Conservation (phyloP, 1,284 basidiomycete genomes). For the Cutaneotrichosporon curvatum region DNA sequence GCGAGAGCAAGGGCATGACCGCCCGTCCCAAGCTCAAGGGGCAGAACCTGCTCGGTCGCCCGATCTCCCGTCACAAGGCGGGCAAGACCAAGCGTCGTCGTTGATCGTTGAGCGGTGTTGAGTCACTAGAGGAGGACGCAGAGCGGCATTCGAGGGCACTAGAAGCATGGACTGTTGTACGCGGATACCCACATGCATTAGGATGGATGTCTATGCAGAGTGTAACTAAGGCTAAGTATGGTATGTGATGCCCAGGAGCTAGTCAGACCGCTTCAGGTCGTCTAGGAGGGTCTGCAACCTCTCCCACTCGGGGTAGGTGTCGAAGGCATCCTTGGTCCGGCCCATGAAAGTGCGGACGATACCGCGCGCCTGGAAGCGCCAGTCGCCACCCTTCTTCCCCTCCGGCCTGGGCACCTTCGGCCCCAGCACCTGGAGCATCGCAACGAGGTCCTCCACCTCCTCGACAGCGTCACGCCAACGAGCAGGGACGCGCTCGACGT, state of each 20-base stretch:
- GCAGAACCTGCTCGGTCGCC: constrained; percentile 29
- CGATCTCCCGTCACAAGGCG: constrained; percentile 31
- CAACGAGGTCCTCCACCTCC: constrained; percentile 76
- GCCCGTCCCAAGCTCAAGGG: constrained; percentile 33
- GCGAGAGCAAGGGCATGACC: constrained; percentile 42
- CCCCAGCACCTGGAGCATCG: constrained; percentile 73
- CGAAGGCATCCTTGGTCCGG: constrained; percentile 56
- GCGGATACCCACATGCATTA: constrained; percentile 13
- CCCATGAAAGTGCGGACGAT: constrained; percentile 84
- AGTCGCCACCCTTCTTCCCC: constrained; percentile 54
- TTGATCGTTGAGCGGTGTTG: constrained; percentile 1
- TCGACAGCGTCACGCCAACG: constrained; percentile 65
- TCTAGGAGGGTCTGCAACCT: constrained; percentile 54
- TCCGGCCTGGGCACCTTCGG: constrained; percentile 51
- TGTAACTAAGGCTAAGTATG: not conserved
- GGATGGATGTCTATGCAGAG: constrained; percentile 2
- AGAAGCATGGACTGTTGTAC: constrained; percentile 11
- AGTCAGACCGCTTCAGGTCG: constrained; percentile 42
- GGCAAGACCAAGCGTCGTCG: constrained; percentile 31
- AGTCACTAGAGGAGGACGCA: too few relatives aligned
- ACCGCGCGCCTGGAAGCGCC: constrained; percentile 79
- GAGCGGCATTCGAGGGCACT: too few relatives aligned
- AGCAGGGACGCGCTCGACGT: constrained; percentile 57
- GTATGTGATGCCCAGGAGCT: not conserved
- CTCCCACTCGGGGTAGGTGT: constrained; percentile 77